Evolutionary conservation across 176 grass and related monocot species (phyloP).

Genomic region (Poa pratensis): DNA sequence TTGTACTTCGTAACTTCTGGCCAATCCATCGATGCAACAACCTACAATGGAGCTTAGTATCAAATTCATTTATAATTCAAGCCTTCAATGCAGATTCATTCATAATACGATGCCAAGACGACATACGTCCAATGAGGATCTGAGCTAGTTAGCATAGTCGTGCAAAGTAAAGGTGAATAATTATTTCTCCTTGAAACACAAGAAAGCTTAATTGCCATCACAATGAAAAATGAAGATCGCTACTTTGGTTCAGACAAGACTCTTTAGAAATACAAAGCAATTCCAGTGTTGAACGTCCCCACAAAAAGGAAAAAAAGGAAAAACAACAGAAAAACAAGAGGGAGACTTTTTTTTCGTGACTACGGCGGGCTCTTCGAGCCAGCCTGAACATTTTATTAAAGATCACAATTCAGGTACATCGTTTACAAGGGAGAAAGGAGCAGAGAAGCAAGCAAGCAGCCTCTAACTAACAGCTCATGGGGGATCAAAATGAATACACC

Average conservation of each 20-base stretch:
- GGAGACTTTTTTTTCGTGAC: too few species aligned
- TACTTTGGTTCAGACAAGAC: background rate
- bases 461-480: too few species aligned
- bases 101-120: background rate
- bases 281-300: background rate
- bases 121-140: background rate
- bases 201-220: background rate
- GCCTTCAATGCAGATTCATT: background rate
- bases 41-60: constrained; percentile 39
- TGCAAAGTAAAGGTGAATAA: background rate
- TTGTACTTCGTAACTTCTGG: constrained; percentile 80
- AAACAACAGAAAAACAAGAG: background rate
- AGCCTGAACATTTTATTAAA: too few species aligned
- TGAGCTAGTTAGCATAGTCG: background rate
- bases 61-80: background rate
- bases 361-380: too few species aligned
- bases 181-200: background rate
- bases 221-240: background rate
- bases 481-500: too few species aligned
- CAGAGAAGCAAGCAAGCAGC: too few species aligned
- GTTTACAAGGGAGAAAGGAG: too few species aligned
- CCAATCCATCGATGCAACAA: constrained; percentile 94
- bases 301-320: background rate
- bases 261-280: background rate
- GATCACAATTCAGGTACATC: too few species aligned